phyloP scores from a whole-genome alignment of 208 protist species.

The Trypanosomatidae sp. region DNA sequence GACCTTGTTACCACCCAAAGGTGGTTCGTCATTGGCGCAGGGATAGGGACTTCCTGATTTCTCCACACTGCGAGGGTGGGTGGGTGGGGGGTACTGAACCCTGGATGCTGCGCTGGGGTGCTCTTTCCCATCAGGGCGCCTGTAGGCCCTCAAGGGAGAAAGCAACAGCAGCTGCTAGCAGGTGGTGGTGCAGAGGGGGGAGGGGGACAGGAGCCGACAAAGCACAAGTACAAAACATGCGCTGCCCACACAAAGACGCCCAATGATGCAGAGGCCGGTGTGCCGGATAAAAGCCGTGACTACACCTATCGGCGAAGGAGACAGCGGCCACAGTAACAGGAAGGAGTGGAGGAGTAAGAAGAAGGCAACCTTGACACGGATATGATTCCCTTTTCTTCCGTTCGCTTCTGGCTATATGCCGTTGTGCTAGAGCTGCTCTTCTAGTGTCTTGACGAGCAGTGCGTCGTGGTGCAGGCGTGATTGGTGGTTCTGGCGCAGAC shows the following conservation, averaged over 20 bases:
- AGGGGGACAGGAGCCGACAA: not conserved
- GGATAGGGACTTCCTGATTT: not conserved
- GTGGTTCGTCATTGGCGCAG: not conserved
- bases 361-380: not conserved
- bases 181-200: not conserved
- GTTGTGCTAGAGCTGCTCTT: slow-evolving; percentile 42
- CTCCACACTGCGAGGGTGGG: no score
- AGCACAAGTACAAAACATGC: not conserved
- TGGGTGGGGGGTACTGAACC: not conserved
- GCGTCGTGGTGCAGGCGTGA: slow-evolving; percentile 79
- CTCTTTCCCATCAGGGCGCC: not conserved
- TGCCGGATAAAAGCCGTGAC: not conserved
- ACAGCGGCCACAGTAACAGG: no score
- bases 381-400: not conserved
- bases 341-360: not conserved
- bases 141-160: not conserved
- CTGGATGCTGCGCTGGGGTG: not conserved
- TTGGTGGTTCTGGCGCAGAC: slow-evolving; percentile 64
- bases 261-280: not conserved
- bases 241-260: not conserved
- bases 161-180: not conserved
- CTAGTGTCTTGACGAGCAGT: slow-evolving; percentile 66
- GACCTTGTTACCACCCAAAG: not conserved
- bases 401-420: not conserved
- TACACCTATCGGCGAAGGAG: no score